Conservation (phyloP, 1,284 basidiomycete species). For the Phellopilus nigrolimitatus region DNA sequence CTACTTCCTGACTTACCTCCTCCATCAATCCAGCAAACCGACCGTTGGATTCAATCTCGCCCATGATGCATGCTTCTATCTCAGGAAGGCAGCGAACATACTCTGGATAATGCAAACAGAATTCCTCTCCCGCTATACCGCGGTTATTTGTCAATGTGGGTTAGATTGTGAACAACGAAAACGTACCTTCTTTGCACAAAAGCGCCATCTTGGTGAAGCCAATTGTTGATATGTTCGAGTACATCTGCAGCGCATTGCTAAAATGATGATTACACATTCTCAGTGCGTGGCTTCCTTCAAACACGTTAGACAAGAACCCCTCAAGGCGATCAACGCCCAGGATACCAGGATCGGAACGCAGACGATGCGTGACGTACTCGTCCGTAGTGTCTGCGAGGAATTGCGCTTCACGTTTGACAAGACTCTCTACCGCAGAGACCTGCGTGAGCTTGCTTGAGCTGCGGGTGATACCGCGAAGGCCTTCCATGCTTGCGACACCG, state of each 20-base stretch:
- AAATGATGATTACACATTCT: constrained; percentile 5
- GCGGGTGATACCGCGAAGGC: constrained; percentile 2
- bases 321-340: not conserved
- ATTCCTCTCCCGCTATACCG: not conserved
- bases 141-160: not conserved
- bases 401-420: not conserved
- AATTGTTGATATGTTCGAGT: not conserved
- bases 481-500: constrained; percentile 8
- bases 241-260: constrained; percentile 3
- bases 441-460: not conserved
- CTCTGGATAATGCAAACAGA: not conserved
- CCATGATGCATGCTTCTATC: not conserved
- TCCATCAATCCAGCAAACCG: constrained; percentile 1
- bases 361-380: constrained; percentile 1
- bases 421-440: constrained; percentile 3
- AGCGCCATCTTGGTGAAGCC: constrained; percentile 9
- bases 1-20: too few relatives aligned
- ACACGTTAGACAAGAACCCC: not conserved
- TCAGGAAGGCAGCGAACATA: constrained; percentile 1
- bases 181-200: constrained; percentile 7
- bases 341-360: not conserved
- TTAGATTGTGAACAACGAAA: not conserved
- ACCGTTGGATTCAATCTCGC: not conserved
- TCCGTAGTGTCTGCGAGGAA: constrained; percentile 3
- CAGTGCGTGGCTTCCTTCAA: constrained; percentile 2